Percentiles rank a stretch among this genome's conserved stretches.
These are phyloP conservation scores for Croton laevigatus DNA, from an alignment of 441 rosid genomes.

Conservation along the genomic window DNA sequence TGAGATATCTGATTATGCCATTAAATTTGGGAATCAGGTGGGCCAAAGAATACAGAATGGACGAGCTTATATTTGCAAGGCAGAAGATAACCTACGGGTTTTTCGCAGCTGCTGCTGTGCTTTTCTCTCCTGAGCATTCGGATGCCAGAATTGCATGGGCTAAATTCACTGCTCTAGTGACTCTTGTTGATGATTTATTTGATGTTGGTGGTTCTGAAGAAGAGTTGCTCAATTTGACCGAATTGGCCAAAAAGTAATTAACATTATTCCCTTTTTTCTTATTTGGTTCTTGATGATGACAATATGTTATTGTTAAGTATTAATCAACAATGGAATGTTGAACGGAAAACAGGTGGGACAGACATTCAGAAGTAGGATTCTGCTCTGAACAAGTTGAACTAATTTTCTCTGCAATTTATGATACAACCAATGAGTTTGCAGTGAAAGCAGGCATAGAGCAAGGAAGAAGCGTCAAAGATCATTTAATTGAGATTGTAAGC, in stretches of 20 bases:
- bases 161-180: conserved; percentile 71
- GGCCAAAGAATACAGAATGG: conserved; percentile 56
- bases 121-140: conserved; percentile 53
- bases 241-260: conserved; percentile 51
- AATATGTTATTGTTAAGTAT: not conserved
- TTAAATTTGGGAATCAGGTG: conserved; percentile 40
- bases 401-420: conserved; percentile 55
- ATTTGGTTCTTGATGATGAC: conserved; percentile 1
- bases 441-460: conserved; percentile 53
- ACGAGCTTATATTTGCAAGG: conserved; percentile 66
- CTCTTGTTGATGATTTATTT: conserved; percentile 73
- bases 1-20: too few species aligned
- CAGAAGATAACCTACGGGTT: conserved; percentile 70
- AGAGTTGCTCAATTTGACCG: conserved; percentile 55
- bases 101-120: conserved; percentile 73
- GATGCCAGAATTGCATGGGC: conserved; percentile 87
- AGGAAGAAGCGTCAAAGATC: conserved; percentile 39
- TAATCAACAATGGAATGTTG: not conserved
- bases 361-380: conserved; percentile 26
- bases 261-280: not conserved
- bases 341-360: conserved; percentile 50
- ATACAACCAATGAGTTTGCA: conserved; percentile 62
- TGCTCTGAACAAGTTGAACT: conserved; percentile 69
- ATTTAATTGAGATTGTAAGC: not conserved
- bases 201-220: conserved; percentile 72